Evolutionary conservation across 2,329 filamentous ascomycete genomes (phyloP).

Genomic region (Ophiostoma populinum): DNA sequence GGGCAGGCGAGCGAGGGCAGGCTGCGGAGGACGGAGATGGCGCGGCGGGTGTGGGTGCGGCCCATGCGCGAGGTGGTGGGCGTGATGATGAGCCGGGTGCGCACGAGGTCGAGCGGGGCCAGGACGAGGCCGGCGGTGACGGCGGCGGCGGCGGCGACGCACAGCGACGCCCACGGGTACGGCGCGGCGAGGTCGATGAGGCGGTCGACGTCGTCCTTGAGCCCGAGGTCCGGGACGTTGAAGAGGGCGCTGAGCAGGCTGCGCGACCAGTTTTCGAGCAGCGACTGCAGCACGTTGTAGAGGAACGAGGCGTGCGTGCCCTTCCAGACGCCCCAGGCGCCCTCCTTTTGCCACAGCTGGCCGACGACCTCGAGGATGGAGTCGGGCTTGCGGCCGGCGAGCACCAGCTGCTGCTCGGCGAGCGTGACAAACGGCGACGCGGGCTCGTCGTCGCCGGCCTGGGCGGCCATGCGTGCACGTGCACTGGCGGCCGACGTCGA

Average conservation of each 20-base stretch:
- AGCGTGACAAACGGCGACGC: slow-evolving; percentile 15
- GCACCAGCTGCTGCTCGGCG: slow-evolving; percentile 43
- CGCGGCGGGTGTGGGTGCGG: slow-evolving; percentile 45
- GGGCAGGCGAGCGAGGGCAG: slow-evolving; percentile 65
- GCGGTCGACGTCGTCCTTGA: slow-evolving; percentile 62
- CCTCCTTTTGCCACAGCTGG: slow-evolving; percentile 78
- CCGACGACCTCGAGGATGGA: slow-evolving; percentile 75
- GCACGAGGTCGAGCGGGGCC: slow-evolving; percentile 74
- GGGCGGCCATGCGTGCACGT: background rate
- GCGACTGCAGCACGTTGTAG: slow-evolving; percentile 70
- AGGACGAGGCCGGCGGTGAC: slow-evolving; percentile 64
- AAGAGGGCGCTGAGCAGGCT: slow-evolving; percentile 81
- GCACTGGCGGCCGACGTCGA: background rate
- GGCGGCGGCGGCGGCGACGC: slow-evolving; percentile 47
- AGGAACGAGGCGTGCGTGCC: slow-evolving; percentile 83
- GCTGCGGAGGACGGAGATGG: slow-evolving; percentile 58
- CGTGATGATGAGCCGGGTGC: slow-evolving; percentile 76
- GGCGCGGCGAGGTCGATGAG: slow-evolving; percentile 56
- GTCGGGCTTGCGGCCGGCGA: slow-evolving; percentile 60
- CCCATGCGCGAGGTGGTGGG: slow-evolving; percentile 45
- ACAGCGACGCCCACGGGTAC: slow-evolving; percentile 65
- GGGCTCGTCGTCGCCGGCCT: no score
- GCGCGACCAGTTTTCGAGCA: slow-evolving; percentile 81
- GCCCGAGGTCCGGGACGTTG: slow-evolving; percentile 70
- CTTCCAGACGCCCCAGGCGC: slow-evolving; percentile 88